phyloP scores from a whole-genome alignment of 2,329 filamentous ascomycete species.

The Curvularia hawaiiensis region DNA sequence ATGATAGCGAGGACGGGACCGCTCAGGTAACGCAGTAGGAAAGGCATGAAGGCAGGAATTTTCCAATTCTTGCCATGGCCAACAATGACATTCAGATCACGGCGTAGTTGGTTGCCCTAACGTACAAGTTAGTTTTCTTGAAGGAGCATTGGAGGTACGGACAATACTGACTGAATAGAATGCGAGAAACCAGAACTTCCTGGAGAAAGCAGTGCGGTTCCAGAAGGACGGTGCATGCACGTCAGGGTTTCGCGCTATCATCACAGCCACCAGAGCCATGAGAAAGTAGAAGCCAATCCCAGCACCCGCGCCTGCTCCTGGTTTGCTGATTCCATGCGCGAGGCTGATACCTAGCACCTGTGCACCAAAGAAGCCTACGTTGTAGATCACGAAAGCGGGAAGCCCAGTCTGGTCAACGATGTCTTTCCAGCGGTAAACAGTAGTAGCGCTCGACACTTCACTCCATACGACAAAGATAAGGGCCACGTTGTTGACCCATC shows the following conservation, averaged over 20 bases:
- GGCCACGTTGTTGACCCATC: conserved; percentile 62
- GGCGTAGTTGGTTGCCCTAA: conserved; percentile 53
- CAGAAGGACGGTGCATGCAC: conserved; percentile 52
- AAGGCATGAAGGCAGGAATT: conserved; percentile 59
- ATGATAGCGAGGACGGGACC: conserved; percentile 43
- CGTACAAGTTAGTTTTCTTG: neutral
- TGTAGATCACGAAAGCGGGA: conserved; percentile 53
- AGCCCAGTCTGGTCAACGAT: conserved; percentile 54
- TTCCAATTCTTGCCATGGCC: conserved; percentile 62
- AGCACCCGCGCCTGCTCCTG: conserved; percentile 55
- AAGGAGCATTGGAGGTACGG: neutral
- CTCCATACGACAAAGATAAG: conserved; percentile 62
- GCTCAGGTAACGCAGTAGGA: conserved; percentile 48
- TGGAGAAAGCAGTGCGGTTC: conserved; percentile 44
- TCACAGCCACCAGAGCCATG: conserved; percentile 47
- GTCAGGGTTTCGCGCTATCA: conserved; percentile 53
- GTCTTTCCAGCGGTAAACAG: conserved; percentile 59
- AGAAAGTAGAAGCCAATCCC: conserved; percentile 60
- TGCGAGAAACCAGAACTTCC: conserved; percentile 59
- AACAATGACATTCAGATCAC: conserved; percentile 61
- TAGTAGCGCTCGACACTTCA: conserved; percentile 59
- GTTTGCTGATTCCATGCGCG: conserved; percentile 52
- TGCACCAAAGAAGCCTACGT: conserved; percentile 59
- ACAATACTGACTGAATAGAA: conserved; percentile 60
- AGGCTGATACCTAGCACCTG: conserved; percentile 59